Evolutionary conservation across 352 stramenopile species (phyloP).

Genomic region (Proteromonas lacertae): DNA sequence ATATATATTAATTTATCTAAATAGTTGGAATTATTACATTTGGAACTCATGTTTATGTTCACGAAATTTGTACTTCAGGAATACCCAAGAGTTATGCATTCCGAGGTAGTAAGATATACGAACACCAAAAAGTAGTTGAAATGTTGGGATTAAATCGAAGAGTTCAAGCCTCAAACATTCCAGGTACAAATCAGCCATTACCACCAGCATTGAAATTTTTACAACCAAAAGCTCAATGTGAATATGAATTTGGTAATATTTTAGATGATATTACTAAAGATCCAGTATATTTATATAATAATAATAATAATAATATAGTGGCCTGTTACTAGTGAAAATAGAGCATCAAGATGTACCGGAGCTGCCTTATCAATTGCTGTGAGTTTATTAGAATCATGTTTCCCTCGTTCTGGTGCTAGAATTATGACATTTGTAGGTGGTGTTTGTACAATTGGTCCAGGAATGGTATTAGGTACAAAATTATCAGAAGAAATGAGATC

Average conservation of each 20-base stretch:
- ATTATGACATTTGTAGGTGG: slow-evolving; percentile 95
- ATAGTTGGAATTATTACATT: slow-evolving; percentile 93
- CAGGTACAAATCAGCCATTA: slow-evolving; percentile 8
- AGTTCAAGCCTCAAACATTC: too few relatives aligned
- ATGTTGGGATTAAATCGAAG: slow-evolving; percentile 45
- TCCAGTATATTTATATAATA: too few relatives aligned
- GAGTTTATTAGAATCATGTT: slow-evolving; percentile 66
- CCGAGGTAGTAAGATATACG: slow-evolving; percentile 86
- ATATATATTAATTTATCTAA: too few relatives aligned
- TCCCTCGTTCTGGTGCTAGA: slow-evolving; percentile 58
- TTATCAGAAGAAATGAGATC: slow-evolving; percentile 86
- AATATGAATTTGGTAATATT: slow-evolving; percentile 79
- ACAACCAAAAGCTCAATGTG: slow-evolving; percentile 71
- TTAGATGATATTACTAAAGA: slow-evolving; percentile 85
- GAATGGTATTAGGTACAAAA: slow-evolving; percentile 61
- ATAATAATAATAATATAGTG: slow-evolving; percentile 29
- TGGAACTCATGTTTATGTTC: slow-evolving; percentile 91
- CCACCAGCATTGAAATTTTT: slow-evolving; percentile 66
- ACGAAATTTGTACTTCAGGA: slow-evolving; percentile 74
- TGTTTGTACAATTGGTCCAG: slow-evolving; percentile 70
- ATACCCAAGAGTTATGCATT: slow-evolving; percentile 92
- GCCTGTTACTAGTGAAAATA: slow-evolving; percentile 17
- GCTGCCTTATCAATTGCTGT: slow-evolving; percentile 76
- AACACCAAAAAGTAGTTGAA: slow-evolving; percentile 63
- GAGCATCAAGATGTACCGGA: slow-evolving; percentile 66